Evolutionary conservation across 2,329 filamentous ascomycete species (phyloP), one percentile per base, ranked within the genome.

Genomic region (Penicillium sp.): DNA sequence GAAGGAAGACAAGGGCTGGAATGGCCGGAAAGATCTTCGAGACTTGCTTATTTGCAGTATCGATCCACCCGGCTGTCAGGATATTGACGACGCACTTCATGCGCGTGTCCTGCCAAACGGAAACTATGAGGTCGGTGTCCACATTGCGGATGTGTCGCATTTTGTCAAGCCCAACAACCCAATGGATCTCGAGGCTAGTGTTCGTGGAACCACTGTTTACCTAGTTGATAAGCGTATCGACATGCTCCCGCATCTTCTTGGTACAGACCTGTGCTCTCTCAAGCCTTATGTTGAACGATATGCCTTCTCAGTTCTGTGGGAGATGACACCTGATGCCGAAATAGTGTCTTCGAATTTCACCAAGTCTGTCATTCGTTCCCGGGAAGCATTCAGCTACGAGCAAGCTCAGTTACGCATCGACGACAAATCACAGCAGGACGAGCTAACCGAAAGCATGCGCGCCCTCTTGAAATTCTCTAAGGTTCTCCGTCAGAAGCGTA

Each of bases 101-200:
- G 90, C 93, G 6, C 80, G 83, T 53, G 77, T 79, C 44, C 73
- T 98, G 21, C 84, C 88, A 0, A 97, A 97, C 62, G 93, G 94
- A 38, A 96, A 97, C 67, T 90, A 83, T 57, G 88, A 97, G 69
- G 89, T 98, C 9, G 93, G 93, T 56, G 93, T 98, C 15, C 94
- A 98, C 70, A 98, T 98, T 69, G 94, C 93, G 26, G 93, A 98
- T 69, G 93, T 98, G n/a, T 97, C 93, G 9, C 87, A 98, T 71
- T 98, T 98, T 65, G 93, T 98, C 62, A 95, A 93, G 71, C 90
- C 94, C 24, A 89, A 87, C 68, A 98, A 91, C 63, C 85, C 93
- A 47, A 98, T 98, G 93, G 94, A 98, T 66, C 81, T 83, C 42
- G 93, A 98, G 72, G 93, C 93, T 3, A 93, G 88, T 64, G 82